These are phyloP conservation scores for Cydonia oblonga DNA, from an alignment of 331 rosid genomes.

Conservation along the genomic window DNA sequence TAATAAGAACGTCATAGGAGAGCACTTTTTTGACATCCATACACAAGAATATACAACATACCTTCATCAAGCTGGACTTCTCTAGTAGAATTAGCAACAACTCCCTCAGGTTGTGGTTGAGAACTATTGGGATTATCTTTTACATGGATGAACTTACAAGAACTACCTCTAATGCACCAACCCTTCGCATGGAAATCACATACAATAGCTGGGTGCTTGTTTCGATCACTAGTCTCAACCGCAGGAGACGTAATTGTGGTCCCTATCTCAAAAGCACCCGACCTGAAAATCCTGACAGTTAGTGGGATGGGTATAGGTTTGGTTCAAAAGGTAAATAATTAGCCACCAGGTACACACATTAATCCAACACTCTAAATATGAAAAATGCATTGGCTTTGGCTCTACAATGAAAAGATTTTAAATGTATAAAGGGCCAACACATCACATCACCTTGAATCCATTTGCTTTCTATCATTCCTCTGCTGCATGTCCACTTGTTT, in stretches of 20 bases:
- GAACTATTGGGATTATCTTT: slow-evolving; percentile 27
- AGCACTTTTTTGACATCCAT: slow-evolving; percentile 23
- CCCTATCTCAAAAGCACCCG: slow-evolving; percentile 33
- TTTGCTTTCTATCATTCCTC: slow-evolving; percentile 25
- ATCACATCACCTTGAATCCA: slow-evolving; percentile 47
- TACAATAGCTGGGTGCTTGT: slow-evolving; percentile 37
- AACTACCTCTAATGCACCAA: slow-evolving; percentile 86
- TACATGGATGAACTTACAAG: slow-evolving; percentile 78
- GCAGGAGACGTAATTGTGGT: slow-evolving; percentile 35
- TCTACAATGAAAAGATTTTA: slow-evolving; percentile 11
- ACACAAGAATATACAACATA: slow-evolving; percentile 25
- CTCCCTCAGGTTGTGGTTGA: slow-evolving; percentile 43
- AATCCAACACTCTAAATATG: slow-evolving; percentile 7
- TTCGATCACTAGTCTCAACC: slow-evolving; percentile 38
- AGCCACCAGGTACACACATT: slow-evolving; percentile 14
- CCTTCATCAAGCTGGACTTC: slow-evolving; percentile 62
- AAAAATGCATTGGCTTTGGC: slow-evolving; percentile 6
- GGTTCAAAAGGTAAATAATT: slow-evolving; percentile 14
- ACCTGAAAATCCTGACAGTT: slow-evolving; percentile 39
- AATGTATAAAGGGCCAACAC: slow-evolving; percentile 3
- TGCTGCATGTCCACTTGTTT: slow-evolving; percentile 30
- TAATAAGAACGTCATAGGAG: slow-evolving; percentile 22
- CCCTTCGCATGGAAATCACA: slow-evolving; percentile 83
- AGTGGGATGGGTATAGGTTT: slow-evolving; percentile 22
- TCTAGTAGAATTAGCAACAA: slow-evolving; percentile 31